Evolutionary conservation across 208 protist genomes (phyloP).

Genomic region (Leptomonas pyrrhocoris): DNA sequence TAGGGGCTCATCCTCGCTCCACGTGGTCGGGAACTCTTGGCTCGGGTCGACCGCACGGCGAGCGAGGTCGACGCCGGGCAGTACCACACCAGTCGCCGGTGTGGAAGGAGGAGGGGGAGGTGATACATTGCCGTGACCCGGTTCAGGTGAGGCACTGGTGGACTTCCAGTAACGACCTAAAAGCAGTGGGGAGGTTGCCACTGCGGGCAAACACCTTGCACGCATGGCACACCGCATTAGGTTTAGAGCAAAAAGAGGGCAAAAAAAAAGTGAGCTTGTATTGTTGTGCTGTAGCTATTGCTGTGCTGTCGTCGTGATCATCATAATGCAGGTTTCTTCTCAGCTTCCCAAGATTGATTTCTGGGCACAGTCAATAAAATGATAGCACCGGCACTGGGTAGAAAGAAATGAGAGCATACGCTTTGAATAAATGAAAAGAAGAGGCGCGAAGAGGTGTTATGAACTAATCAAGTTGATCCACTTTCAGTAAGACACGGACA

Average conservation of each 20-base stretch:
- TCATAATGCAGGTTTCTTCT: no score
- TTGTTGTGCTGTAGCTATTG: not conserved
- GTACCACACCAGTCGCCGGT: constrained; percentile 1
- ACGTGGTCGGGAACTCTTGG: constrained; percentile 62
- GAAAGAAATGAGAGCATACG: no score
- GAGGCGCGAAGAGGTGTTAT: no score
- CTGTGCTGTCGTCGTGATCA: not conserved
- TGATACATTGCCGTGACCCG: not conserved
- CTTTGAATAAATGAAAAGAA: no score
- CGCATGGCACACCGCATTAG: constrained; percentile 20
- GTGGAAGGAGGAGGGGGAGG: not conserved
- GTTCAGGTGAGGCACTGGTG: not conserved
- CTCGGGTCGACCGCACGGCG: constrained; percentile 46
- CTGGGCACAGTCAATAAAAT: no score
- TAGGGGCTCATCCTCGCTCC: constrained; percentile 44
- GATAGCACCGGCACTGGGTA: no score
- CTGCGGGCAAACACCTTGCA: not conserved
- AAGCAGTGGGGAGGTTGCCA: constrained; percentile 4
- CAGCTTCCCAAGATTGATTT: no score
- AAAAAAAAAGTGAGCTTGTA: constrained; percentile 19
- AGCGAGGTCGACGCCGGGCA: constrained; percentile 65
- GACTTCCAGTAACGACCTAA: constrained; percentile 15
- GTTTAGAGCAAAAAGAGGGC: not conserved
- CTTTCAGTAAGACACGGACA: no score
- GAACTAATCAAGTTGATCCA: no score